Evolutionary conservation across 805 yeast species (phyloP).

Genomic region (Pichia insulana): DNA sequence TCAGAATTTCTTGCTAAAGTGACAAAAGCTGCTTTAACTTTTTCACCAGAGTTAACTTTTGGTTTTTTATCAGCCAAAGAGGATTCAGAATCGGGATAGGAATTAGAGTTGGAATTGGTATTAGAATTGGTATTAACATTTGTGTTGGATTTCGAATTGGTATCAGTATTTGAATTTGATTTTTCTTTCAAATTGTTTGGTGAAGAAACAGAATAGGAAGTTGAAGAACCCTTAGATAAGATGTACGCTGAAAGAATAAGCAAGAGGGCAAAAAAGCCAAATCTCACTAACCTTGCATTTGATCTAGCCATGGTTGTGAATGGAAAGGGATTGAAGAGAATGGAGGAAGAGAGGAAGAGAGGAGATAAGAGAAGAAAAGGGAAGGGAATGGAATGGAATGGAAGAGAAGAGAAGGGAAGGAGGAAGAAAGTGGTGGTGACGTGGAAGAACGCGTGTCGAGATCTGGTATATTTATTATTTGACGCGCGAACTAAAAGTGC

Average conservation of each 20-base stretch:
- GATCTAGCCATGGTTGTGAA: slow-evolving; percentile 33
- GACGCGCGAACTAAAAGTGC: too few species aligned
- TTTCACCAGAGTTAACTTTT: slow-evolving; percentile 19
- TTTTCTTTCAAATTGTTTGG: slow-evolving; percentile 1
- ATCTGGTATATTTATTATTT: too few species aligned
- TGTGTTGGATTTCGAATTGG: too few species aligned
- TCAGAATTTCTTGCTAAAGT: slow-evolving; percentile 75
- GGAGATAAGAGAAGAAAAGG: not conserved
- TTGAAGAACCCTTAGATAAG: slow-evolving; percentile 37
- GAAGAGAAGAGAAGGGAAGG: not conserved
- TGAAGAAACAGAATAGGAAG: slow-evolving; percentile 19
- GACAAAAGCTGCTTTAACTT: slow-evolving; percentile 72
- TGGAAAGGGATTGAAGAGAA: not conserved
- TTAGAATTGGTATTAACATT: not conserved
- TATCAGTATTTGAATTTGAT: not conserved
- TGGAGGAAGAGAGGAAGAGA: not conserved
- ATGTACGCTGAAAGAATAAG: slow-evolving; percentile 40
- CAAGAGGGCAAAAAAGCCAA: slow-evolving; percentile 38
- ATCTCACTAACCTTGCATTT: slow-evolving; percentile 40
- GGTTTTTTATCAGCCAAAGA: not conserved
- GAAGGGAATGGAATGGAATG: not conserved
- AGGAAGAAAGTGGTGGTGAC: not conserved
- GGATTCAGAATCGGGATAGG: slow-evolving; percentile 8
- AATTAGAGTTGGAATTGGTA: not conserved
- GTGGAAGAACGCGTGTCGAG: too few species aligned